Base-by-base conservation (phyloP, 1,284 basidiomycete genomes). In the Irpex sp. region DNA sequence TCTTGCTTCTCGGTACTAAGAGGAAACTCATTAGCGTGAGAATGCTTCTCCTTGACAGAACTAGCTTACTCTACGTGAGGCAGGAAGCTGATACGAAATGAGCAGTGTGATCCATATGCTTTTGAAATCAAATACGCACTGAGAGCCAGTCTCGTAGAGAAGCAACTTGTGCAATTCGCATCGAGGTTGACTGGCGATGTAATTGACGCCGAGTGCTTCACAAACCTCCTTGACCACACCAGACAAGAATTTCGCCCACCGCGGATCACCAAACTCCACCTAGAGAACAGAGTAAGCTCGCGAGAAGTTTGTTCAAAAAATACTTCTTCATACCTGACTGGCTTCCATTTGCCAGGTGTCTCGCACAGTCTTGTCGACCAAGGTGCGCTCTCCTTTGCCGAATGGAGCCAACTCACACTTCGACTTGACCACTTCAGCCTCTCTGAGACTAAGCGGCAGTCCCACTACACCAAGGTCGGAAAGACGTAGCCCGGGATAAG, bases 131-230 rank as follows among this genome's bases (percentile, higher is more conserved):
- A 28, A 28, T 28, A 28, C 78, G 63, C 57, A 81, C 79, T 78
- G 77, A 16, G 78, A 78, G 16, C 79, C 78, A 4, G 70, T 67
- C 63, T 79, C 75, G 54, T 79, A 80, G 6, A 80, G 64, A 4
- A 80, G 66, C 4, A 81, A 66, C 63, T 79, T 80, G 64, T 78
- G 75, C 16, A 78, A 63, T 63, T 80, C 75, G 59, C 70, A 73
- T 28, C 67, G 70, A 6, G 73, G 72, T 4, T 67, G 58, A 52
- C 65, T 61, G 16, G 63, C 63, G 8, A n/a, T 36, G 14, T 37
- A 16, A 35, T 59, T 52, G 19, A 64, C 57, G 14, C 60, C 63
- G 6, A 64, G 48, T 3, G 52, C 8, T 33, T 62, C 45, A 37
- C 75, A 77, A 2, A 78, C 72, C 12, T 67, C 53, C 19, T 33